Percentiles rank a stretch among this genome's conserved stretches.
Conservation (phyloP, 176 grass and related monocot species). For the Echinochloa phyllopogon region DNA sequence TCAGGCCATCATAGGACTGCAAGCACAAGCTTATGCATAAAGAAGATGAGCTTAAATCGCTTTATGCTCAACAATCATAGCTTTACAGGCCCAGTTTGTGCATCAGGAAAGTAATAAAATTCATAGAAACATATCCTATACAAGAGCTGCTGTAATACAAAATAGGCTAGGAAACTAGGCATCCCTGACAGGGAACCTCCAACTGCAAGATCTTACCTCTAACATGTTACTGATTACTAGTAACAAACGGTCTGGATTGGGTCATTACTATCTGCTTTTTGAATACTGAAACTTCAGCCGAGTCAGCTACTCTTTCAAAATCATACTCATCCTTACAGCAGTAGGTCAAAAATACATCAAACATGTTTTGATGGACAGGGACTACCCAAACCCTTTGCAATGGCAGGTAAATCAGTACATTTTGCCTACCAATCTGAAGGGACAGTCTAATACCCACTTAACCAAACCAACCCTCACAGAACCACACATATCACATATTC, state of each 20-base stretch:
- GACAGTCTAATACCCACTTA: neutral
- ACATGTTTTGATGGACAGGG: neutral
- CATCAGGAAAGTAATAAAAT: neutral
- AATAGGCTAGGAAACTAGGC: neutral
- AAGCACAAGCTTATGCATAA: neutral
- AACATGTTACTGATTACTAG: neutral
- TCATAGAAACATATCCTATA: neutral
- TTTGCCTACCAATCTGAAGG: neutral
- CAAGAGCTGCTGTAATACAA: conserved; percentile 8
- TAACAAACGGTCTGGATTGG: neutral
- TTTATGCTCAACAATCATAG: neutral
- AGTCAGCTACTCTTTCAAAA: neutral
- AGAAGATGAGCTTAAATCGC: neutral
- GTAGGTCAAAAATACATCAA: neutral
- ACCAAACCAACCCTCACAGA: neutral
- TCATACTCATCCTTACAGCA: neutral
- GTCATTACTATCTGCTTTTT: neutral
- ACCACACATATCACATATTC: neutral
- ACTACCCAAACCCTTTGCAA: neutral
- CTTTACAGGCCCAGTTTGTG: neutral
- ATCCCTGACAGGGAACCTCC: neutral
- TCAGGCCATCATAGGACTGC: neutral
- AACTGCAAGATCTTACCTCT: neutral
- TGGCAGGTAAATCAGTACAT: neutral
- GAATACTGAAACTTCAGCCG: neutral